Conservation (phyloP, 495 filamentous ascomycete species). For the Penicillium roqueforti region DNA sequence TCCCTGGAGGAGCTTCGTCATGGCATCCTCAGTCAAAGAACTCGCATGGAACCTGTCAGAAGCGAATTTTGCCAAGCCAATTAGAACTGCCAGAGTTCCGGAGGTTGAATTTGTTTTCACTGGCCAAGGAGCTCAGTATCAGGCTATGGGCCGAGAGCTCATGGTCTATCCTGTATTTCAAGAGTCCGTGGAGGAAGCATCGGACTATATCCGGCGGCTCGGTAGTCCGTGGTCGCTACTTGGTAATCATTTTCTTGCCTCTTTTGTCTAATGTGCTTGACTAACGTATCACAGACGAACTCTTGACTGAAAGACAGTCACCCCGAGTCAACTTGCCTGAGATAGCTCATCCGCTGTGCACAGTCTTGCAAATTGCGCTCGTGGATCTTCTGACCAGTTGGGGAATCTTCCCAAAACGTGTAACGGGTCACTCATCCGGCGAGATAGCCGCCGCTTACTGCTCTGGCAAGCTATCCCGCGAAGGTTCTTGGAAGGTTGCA, state of each 20-base stretch:
- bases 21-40: constrained; percentile 21
- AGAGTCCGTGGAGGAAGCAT: constrained; percentile 21
- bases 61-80: constrained; percentile 16
- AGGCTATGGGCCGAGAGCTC: constrained; percentile 31
- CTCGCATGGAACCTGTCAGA: constrained; percentile 20
- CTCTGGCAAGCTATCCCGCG: constrained; percentile 17
- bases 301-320: constrained; percentile 13
- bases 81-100: constrained; percentile 7
- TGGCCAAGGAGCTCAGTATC: constrained; percentile 35
- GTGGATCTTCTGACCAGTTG: constrained; percentile 34
- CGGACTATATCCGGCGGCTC: constrained; percentile 21
- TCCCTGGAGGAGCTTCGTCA: constrained; percentile 24
- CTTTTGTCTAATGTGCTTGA: constrained; percentile 21
- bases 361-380: constrained; percentile 41
- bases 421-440: constrained; percentile 41
- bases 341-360: constrained; percentile 38
- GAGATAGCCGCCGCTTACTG: constrained; percentile 40
- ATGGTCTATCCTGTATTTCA: constrained; percentile 27
- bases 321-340: constrained; percentile 26
- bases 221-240: constrained; percentile 31
- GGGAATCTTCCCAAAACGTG: constrained; percentile 26
- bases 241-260: constrained; percentile 20
- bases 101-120: constrained; percentile 31
- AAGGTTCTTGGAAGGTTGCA: constrained; percentile 23
- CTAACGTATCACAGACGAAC: constrained; percentile 15